phyloP scores from a whole-genome alignment of 805 yeast species.

The Kuraishia molischiana region DNA sequence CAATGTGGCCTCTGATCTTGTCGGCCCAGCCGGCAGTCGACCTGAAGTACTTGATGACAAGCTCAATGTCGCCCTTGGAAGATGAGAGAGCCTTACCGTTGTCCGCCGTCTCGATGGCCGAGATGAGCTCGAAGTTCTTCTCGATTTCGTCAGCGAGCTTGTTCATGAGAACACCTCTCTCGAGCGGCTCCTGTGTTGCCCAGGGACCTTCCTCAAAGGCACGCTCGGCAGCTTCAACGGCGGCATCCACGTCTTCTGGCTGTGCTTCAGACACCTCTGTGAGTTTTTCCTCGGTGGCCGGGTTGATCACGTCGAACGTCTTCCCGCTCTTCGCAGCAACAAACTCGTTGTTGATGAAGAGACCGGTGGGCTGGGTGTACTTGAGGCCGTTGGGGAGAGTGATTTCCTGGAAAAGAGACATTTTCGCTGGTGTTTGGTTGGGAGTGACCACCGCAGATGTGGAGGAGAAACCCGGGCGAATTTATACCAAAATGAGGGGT shows the following conservation, averaged over 20 bases:
- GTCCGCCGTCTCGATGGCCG: conserved; percentile 78
- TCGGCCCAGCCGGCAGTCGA: conserved; percentile 91
- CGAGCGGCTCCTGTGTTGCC: conserved; percentile 60
- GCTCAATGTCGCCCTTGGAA: conserved; percentile 67
- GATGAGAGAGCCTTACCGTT: conserved; percentile 76
- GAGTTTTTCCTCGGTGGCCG: conserved; percentile 63
- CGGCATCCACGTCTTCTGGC: conserved; percentile 71
- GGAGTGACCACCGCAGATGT: too few relatives aligned
- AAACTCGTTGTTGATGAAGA: conserved; percentile 56
- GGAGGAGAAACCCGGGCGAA: too few relatives aligned
- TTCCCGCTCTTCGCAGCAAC: conserved; percentile 44
- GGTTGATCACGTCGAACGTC: conserved; percentile 55
- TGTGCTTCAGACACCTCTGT: conserved; percentile 66
- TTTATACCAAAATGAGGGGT: too few relatives aligned
- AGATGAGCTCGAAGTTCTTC: conserved; percentile 57
- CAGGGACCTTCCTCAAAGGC: conserved; percentile 62
- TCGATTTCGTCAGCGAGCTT: conserved; percentile 77
- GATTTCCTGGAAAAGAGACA: conserved; percentile 14
- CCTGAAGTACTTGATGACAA: conserved; percentile 61
- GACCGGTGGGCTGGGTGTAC: conserved; percentile 41
- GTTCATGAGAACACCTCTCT: conserved; percentile 51
- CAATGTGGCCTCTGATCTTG: conserved; percentile 66
- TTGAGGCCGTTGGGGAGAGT: conserved; percentile 62
- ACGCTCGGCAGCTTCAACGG: conserved; percentile 74
- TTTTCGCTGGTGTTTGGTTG: too few relatives aligned